Evolutionary conservation across 176 grass and related monocot species (phyloP), one percentile per base, ranked within the genome.

Genomic region (Ensete ventricosum): DNA sequence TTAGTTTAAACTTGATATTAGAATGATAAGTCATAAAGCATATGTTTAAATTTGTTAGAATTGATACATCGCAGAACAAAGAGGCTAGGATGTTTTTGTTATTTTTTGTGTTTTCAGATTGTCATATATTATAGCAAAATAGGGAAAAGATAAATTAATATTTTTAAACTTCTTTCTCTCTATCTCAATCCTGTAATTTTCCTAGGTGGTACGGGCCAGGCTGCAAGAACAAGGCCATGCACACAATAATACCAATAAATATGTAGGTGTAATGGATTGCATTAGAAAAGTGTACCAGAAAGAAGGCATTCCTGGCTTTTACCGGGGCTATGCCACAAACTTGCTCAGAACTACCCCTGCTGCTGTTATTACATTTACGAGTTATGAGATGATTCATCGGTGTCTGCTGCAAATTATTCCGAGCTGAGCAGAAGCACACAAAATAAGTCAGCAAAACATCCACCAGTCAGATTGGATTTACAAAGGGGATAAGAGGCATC

Each of bases 361-460:
- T 57, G 87, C 87, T 84, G 78, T 92, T 62, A 96, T 96, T 81
- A 96, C 89, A 64, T 89, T 92, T 80, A 92, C 84, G 19, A 92
- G 92, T 62, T 96, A 87, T 80, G 92, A 96, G 77, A 89, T 96
- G 89, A 92, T 96, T 64, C 79, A 79, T 72, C 79, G 82, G 65
- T 55, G 85, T 68, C 74, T 96, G 43, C 75, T 76, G 53, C 74
- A 89, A 82, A 48, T 89, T 34, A 76, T 96, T 34, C 77, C 69
- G 4, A 13, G 20, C 48, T 80, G 58, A 76, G 10, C 67, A 53
- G 60, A 20, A 26, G 9, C 75, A 77, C 16, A 12, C 55, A 26
- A 52, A 64, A 25, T 3, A 6, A 9, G 23, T 7, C 8, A 21
- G 24, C 62, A 64, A 64, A 60, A 9, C 14, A 3, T n/a, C 17